These are phyloP conservation scores for Spergularia azorica DNA, from an alignment of 179 eudicot species.

Conservation along the genomic window DNA sequence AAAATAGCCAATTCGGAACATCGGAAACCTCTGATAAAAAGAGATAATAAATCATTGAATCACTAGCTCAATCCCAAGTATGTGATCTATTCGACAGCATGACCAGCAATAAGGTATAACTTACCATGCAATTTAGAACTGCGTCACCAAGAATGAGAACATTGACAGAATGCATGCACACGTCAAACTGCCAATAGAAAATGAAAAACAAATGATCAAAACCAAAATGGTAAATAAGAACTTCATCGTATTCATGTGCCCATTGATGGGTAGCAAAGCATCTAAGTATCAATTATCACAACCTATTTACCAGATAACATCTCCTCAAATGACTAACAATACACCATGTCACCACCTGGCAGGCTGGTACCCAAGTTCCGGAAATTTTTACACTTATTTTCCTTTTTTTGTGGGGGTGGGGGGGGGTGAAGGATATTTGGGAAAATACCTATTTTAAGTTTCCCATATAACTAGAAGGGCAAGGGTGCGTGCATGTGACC, in stretches of 20 bases:
- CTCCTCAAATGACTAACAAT: not conserved
- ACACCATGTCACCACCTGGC: no score
- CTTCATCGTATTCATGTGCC: not conserved
- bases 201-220: not conserved
- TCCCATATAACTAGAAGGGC: no score
- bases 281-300: not conserved
- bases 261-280: not conserved
- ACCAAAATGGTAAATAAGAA: not conserved
- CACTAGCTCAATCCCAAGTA: not conserved
- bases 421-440: no score
- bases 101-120: conserved; percentile 20
- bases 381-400: not conserved
- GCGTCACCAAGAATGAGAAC: conserved; percentile 68
- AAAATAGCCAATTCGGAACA: conserved; percentile 76
- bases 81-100: not conserved
- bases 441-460: no score
- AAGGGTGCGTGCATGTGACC: no score
- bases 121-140: conserved; percentile 70
- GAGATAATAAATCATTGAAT: conserved; percentile 14
- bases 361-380: not conserved
- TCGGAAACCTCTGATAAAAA: conserved; percentile 66
- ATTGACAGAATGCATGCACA: conserved; percentile 72
- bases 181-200: conserved; percentile 32
- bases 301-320: no score
- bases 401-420: not conserved